Evolutionary conservation across 805 yeast species (phyloP).

Genomic region (Pachysolen tannophilus): DNA sequence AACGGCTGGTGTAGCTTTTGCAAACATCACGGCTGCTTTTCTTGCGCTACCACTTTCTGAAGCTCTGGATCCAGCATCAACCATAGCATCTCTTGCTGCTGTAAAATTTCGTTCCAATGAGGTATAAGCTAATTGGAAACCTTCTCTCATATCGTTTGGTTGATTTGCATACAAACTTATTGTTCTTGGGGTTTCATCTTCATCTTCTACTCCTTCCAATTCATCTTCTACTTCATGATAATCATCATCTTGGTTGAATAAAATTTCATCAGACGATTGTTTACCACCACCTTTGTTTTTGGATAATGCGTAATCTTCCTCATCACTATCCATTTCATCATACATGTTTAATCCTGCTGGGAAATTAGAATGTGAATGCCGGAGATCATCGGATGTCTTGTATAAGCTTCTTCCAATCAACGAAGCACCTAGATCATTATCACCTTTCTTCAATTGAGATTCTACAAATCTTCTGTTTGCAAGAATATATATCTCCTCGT

Average conservation of each 20-base stretch:
- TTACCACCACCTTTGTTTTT: no score
- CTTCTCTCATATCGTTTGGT: slow-evolving; percentile 64
- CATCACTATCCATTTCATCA: slow-evolving; percentile 24
- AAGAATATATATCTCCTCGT: slow-evolving; percentile 9
- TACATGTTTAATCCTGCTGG: slow-evolving; percentile 5
- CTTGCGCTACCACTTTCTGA: slow-evolving; percentile 58
- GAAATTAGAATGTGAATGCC: no score
- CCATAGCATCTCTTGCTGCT: slow-evolving; percentile 57
- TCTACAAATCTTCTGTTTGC: slow-evolving; percentile 8
- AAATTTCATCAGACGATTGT: background rate
- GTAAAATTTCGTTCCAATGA: slow-evolving; percentile 62
- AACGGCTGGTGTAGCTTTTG: slow-evolving; percentile 73
- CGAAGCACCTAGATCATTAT: slow-evolving; percentile 1
- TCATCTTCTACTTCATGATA: slow-evolving; percentile 17
- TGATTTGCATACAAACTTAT: slow-evolving; percentile 80
- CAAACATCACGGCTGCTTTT: slow-evolving; percentile 58
- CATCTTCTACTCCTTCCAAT: slow-evolving; percentile 17
- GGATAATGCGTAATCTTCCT: slow-evolving; percentile 14
- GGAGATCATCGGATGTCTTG: background rate
- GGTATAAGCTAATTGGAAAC: slow-evolving; percentile 65
- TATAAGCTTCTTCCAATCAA: slow-evolving; percentile 7
- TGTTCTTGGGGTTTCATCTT: slow-evolving; percentile 29
- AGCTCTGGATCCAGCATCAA: slow-evolving; percentile 52
- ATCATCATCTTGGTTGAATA: slow-evolving; percentile 15
- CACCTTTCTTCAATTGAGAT: background rate